Evolutionary conservation across 345 rosid species (phyloP), one percentile per base, ranked within the genome.

Genomic region (Lepidium didymum): DNA sequence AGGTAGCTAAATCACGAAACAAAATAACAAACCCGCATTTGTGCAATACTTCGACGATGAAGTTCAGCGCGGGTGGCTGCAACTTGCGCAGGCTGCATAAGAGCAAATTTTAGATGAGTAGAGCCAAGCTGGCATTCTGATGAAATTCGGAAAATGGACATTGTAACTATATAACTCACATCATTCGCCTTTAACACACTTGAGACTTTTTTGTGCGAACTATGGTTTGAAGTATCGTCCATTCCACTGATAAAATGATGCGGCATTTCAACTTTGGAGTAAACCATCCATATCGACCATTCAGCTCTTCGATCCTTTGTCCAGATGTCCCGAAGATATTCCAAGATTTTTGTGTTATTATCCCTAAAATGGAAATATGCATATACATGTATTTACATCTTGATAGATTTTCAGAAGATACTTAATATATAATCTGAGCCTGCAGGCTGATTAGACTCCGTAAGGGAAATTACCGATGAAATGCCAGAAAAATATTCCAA

Each of bases 221-320:
- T 77, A 59, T 67, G 84, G 68, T 83, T 77, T 60, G 87, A 58
- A 58, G 82, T 41, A 46, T 89, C 93, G 64, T 89, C 88, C 82
- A 64, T 71, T 68, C 90, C 88, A 69, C 93, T 86, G 38, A 95
- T 84, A 78, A 81, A 91, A 77, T 84, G 96, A 81, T 84, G 96
- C 54, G 99, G 97, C 99, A 95, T 89, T 78, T 95, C 97, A 63
- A 89, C 96, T 80, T 89, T 91, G 10, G 97, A 84, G 79, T 94
- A 91, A 49, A 89, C 91, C 96, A 87, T 94, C 99, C 99, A 91
- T 75, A 89, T 91, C 8, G 99, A 91, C 99, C 99, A 94, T 79
- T 94, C 99, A 64, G 91, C 90, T 77, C 82, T 87, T 69, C 96
- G 88, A 69, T 91, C 96, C 72, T 77, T 81, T 37, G 85, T 80